These are phyloP conservation scores for Cadophora gregata DNA, from an alignment of 2,329 filamentous ascomycete genomes.

Conservation along the genomic window DNA sequence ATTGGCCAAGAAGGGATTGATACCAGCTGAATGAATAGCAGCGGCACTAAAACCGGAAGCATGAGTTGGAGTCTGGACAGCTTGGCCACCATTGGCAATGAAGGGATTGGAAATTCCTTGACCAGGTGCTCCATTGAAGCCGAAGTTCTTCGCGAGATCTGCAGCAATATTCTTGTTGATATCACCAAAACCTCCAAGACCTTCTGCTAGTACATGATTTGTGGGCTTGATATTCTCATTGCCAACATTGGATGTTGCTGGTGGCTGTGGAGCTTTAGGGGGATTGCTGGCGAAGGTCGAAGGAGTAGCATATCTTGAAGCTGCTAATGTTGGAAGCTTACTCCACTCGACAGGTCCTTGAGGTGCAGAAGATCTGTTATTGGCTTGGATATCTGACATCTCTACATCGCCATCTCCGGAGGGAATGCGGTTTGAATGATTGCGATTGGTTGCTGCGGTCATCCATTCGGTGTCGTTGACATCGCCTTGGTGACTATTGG, in stretches of 20 bases:
- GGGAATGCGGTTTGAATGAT: background rate
- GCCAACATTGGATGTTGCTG: background rate
- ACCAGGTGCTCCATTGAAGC: background rate
- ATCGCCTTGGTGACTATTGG: background rate
- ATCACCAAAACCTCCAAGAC: background rate
- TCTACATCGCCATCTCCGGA: constrained; percentile 11
- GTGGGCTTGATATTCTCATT: constrained; percentile 1
- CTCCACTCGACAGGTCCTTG: constrained; percentile 3
- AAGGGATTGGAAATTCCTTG: background rate
- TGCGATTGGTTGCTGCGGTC: background rate
- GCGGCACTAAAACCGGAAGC: constrained; percentile 1
- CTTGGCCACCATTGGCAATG: background rate
- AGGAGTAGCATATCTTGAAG: background rate
- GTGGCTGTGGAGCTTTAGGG: background rate
- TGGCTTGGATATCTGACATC: constrained; percentile 4
- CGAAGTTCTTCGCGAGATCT: background rate
- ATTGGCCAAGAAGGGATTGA: background rate
- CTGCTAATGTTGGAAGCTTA: background rate
- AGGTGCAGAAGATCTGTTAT: background rate
- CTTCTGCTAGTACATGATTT: background rate
- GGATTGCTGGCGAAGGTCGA: background rate
- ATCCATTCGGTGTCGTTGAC: background rate
- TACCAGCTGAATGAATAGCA: background rate
- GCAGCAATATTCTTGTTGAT: constrained; percentile 3
- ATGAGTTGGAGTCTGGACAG: background rate